Evolutionary conservation across 257 asterid species (phyloP), one percentile per base, ranked within the genome.

Genomic region (Gentiana macrophylla): DNA sequence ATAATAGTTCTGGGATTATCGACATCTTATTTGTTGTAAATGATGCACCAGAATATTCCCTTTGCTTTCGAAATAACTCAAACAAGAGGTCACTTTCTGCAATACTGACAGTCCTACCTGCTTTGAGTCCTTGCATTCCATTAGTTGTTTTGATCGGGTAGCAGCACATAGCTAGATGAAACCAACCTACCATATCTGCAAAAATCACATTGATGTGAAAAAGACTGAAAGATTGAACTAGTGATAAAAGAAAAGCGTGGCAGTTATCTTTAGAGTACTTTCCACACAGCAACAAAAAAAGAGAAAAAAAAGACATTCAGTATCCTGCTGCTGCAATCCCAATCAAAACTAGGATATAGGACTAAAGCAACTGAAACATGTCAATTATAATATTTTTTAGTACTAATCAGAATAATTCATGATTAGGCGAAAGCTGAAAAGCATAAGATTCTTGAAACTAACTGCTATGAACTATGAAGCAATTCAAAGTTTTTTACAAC

Each of bases 181-280:
- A 70, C 97, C 95, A 92, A 71, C 82, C 88, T 74, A 65, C 86
- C 91, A 80, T 85, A 71, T 83, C 99, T 88, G 89, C 73, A 77
- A 32, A 13, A 72, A 56, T 60, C 59, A 74, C 50, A 47, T 63
- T 49, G 49, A 6, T 58, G 73, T 47, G 5, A 62, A 55, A 43
- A 43, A 48, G 61, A 47, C 43, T 56, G 8, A 49, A 55, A 57
- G 48, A 13, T 48, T 37, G 24, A 32, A 59, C 10, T 8, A 15
- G 8, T 33, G 12, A 51, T 4, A 9, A 5, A 43, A 36, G 9
- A 12, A 57, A 65, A 41, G 45, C 34, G 36, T 3, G 50, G 35
- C 50, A 4, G 7, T 36, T 37, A 41, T 37, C 35, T 32, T 8
- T 47, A 8, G n/a, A 32, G n/a, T 33, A 52, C 34, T 36, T 53